phyloP scores from a whole-genome alignment of 768 basidiomycete genomes.

The Fibroporia radiculosa region DNA sequence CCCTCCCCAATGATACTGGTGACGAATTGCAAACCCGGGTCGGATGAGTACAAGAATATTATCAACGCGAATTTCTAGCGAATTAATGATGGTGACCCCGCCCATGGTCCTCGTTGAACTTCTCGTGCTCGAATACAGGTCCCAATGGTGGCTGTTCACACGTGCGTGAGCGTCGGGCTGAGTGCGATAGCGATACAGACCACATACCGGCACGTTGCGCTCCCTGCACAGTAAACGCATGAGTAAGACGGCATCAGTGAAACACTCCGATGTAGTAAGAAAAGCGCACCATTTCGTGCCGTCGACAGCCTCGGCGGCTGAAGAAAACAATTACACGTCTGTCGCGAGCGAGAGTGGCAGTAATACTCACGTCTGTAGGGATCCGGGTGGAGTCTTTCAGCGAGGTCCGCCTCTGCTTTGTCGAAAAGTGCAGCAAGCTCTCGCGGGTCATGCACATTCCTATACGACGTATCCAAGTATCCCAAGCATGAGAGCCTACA shows the following conservation, averaged over 20 bases:
- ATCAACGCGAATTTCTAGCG: too few relatives aligned
- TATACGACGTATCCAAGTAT: conserved; percentile 19
- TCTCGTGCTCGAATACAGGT: conserved; percentile 56
- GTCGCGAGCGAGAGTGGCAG: neutral
- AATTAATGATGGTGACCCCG: neutral
- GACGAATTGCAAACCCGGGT: too few relatives aligned
- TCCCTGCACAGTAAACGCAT: conserved; percentile 45
- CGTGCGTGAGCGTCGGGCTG: conserved; percentile 3
- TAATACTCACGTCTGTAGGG: conserved; percentile 82
- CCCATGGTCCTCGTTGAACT: conserved; percentile 19
- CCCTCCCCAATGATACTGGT: too few relatives aligned
- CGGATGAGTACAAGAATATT: too few relatives aligned
- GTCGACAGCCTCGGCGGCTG: conserved; percentile 77
- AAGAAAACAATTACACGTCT: conserved; percentile 1
- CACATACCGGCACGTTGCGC: conserved; percentile 69
- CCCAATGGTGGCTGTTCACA: conserved; percentile 48
- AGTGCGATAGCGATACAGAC: neutral
- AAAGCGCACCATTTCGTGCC: conserved; percentile 92
- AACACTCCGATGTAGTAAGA: too few relatives aligned
- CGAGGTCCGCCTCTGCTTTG: conserved; percentile 71
- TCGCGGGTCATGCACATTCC: conserved; percentile 80
- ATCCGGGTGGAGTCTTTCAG: conserved; percentile 72
- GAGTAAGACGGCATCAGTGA: conserved; percentile 7
- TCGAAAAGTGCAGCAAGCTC: conserved; percentile 70
- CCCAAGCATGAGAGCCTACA: neutral